These are phyloP conservation scores for Penicillium nordicum DNA, from an alignment of 2,329 filamentous ascomycete genomes.

Conservation along the genomic window DNA sequence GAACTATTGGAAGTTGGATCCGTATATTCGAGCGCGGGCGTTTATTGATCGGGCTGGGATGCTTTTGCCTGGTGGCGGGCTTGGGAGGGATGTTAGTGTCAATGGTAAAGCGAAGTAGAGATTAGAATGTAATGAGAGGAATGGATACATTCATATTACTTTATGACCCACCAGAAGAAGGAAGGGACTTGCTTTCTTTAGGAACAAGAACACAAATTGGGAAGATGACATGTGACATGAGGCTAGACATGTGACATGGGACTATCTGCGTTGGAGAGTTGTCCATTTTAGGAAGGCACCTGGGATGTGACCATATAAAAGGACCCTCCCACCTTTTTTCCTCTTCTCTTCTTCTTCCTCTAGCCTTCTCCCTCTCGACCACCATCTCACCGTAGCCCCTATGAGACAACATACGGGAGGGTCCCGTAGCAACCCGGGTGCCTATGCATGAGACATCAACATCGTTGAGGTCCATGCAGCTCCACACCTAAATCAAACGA, in stretches of 20 bases:
- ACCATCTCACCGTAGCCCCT: too few species aligned
- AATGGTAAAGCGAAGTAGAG: neutral
- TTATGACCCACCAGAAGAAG: neutral
- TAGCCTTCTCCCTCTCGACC: too few species aligned
- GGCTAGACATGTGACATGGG: too few species aligned
- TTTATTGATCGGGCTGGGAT: constrained; percentile 77
- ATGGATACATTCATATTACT: neutral
- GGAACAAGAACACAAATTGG: too few species aligned
- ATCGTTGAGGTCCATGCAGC: neutral
- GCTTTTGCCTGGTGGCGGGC: constrained; percentile 57
- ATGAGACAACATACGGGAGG: too few species aligned
- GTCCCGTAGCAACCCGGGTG: neutral
- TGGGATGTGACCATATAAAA: too few species aligned
- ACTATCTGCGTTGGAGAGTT: too few species aligned
- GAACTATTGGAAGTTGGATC: constrained; percentile 85
- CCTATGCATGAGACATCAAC: neutral
- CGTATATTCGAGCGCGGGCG: constrained; percentile 73
- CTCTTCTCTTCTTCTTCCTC: too few species aligned
- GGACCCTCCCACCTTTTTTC: too few species aligned
- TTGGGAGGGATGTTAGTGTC: neutral
- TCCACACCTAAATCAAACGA: neutral
- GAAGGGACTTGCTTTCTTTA: too few species aligned
- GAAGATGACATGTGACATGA: too few species aligned
- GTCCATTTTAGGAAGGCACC: too few species aligned
- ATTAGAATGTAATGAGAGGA: neutral